These are phyloP conservation scores for Heliocybe sulcata DNA, from an alignment of 1,284 basidiomycete genomes.

Conservation along the genomic window DNA sequence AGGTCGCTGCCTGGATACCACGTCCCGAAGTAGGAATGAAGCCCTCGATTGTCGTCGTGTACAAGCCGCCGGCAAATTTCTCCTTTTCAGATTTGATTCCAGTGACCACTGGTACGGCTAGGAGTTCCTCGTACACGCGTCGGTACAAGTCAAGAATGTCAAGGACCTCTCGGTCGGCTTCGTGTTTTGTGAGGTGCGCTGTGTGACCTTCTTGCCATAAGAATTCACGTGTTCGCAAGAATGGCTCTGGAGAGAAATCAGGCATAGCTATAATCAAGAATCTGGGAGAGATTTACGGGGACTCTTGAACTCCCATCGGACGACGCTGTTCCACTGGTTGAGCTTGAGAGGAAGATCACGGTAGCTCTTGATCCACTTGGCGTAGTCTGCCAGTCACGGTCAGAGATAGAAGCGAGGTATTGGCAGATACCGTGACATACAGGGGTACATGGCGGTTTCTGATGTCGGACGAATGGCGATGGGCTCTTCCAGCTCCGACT, in stretches of 20 bases:
- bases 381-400: constrained; percentile 52
- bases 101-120: constrained; percentile 95
- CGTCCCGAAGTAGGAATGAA: constrained; percentile 97
- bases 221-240: constrained; percentile 98
- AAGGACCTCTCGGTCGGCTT: constrained; percentile 88
- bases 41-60: constrained; percentile 98
- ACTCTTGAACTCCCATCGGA: constrained; percentile 99
- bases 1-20: constrained; percentile 97
- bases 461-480: constrained; percentile 98
- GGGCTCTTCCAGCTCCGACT: constrained; percentile 92
- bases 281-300: constrained; percentile 50
- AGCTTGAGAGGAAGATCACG: constrained; percentile 96
- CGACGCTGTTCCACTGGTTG: constrained; percentile 99
- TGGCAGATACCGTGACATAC: constrained; percentile 34
- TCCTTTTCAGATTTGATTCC: constrained; percentile 99
- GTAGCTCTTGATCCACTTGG: constrained; percentile 98
- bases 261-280: constrained; percentile 2
- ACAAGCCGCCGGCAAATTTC: constrained; percentile 97
- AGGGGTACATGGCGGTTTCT: constrained; percentile 98
- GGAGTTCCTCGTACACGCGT: constrained; percentile 93
- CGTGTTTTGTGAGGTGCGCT: constrained; percentile 82
- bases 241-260: constrained; percentile 61
- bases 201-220: constrained; percentile 99
- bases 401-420: background rate
- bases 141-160: constrained; percentile 96